A percentile compares a stretch with the other conserved stretches of the same genome.
phyloP scores from a whole-genome alignment of 768 basidiomycete species.

The Chalciporus piperatus region DNA sequence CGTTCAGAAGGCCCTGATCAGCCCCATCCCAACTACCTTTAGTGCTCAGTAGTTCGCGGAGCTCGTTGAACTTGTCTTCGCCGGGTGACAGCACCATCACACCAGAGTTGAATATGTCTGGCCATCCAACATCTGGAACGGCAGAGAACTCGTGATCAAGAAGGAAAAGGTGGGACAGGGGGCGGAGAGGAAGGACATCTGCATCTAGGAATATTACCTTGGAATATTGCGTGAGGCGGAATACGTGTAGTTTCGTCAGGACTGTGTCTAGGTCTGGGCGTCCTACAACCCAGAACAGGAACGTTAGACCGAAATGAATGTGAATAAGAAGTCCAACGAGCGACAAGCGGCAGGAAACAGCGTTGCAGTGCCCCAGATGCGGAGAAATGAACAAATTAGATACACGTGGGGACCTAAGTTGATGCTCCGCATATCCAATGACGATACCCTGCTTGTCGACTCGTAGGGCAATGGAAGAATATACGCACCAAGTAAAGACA shows the following conservation, averaged over 20 bases:
- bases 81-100: constrained; percentile 85
- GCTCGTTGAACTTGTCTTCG: constrained; percentile 75
- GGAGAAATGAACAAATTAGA: background rate
- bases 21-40: constrained; percentile 96
- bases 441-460: constrained; percentile 1
- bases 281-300: constrained; percentile 47
- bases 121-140: constrained; percentile 97
- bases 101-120: constrained; percentile 98
- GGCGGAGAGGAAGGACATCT: constrained; percentile 83
- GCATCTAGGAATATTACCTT: constrained; percentile 92
- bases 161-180: constrained; percentile 90
- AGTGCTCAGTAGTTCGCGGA: constrained; percentile 65
- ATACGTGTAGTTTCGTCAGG: constrained; percentile 94
- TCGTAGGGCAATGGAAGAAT: constrained; percentile 2
- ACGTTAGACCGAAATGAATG: constrained; percentile 10
- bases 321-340: background rate
- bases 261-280: constrained; percentile 91
- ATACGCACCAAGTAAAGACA: constrained; percentile 76
- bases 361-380: constrained; percentile 13
- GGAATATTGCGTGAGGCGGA: constrained; percentile 83
- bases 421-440: constrained; percentile 7
- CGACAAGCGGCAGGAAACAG: constrained; percentile 16
- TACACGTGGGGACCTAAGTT: constrained; percentile 10
- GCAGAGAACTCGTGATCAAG: constrained; percentile 85
- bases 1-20: constrained; percentile 97